Evolutionary conservation across 2,329 filamentous ascomycete species (phyloP).

Genomic region (Exophiala sideris): DNA sequence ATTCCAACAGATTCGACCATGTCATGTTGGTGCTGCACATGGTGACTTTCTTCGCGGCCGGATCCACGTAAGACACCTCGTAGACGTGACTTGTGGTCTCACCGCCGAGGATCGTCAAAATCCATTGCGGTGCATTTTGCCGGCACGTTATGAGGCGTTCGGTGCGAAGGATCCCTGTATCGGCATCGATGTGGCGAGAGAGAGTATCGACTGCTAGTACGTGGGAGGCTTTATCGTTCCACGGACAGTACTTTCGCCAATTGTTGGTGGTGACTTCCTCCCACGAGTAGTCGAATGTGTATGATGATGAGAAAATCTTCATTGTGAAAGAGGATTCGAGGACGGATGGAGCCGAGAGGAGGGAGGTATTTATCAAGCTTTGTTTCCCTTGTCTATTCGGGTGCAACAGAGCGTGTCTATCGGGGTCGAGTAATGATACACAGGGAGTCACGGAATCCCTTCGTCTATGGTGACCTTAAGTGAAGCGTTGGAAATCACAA

Average conservation of each 20-base stretch:
- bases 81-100: constrained; percentile 83
- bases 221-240: constrained; percentile 98
- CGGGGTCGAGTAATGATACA: not conserved
- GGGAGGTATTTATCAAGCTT: not conserved
- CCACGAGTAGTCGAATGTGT: constrained; percentile 97
- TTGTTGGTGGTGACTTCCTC: constrained; percentile 96
- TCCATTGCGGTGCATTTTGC: constrained; percentile 50
- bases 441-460: not conserved
- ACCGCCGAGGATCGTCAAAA: constrained; percentile 74
- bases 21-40: constrained; percentile 97
- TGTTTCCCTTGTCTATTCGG: not conserved
- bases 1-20: constrained; percentile 82
- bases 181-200: constrained; percentile 63
- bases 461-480: not conserved
- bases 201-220: constrained; percentile 94
- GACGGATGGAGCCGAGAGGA: constrained; percentile 28
- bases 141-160: constrained; percentile 60
- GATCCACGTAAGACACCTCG: constrained; percentile 94
- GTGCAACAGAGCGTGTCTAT: too few relatives aligned
- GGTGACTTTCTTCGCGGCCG: constrained; percentile 76
- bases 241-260: constrained; percentile 98
- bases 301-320: constrained; percentile 91
- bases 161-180: constrained; percentile 67
- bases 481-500: not conserved
- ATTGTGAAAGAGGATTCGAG: constrained; percentile 49